phyloP scores from a whole-genome alignment of 2,329 filamentous ascomycete genomes.

The Truncatella angustata region DNA sequence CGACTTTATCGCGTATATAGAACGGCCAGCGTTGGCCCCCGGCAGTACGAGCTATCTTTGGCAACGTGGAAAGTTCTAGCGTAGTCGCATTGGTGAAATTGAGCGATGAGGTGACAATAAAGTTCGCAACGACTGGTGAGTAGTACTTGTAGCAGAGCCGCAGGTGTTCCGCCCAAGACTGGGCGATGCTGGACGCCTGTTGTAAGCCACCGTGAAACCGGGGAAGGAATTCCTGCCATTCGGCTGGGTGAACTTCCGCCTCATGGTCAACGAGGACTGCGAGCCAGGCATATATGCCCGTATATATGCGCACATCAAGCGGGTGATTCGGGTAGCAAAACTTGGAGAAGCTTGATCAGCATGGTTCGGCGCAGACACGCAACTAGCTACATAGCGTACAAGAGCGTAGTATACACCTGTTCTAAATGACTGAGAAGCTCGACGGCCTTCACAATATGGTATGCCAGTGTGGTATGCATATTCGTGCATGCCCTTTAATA shows the following conservation, averaged over 20 bases:
- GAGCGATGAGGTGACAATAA: constrained; percentile 26
- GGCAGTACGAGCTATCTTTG: constrained; percentile 15
- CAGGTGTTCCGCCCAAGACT: constrained; percentile 21
- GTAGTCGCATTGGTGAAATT: constrained; percentile 27
- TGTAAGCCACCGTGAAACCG: constrained; percentile 19
- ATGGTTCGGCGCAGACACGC: not conserved
- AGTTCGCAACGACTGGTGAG: constrained; percentile 24
- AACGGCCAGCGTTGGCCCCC: constrained; percentile 23
- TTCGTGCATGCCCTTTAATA: not conserved
- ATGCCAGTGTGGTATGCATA: not conserved
- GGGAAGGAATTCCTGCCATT: constrained; percentile 22
- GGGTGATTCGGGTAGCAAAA: not conserved
- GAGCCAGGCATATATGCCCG: constrained; percentile 30
- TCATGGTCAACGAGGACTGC: constrained; percentile 28
- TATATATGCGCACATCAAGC: constrained; percentile 26
- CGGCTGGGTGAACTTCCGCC: constrained; percentile 14
- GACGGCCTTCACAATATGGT: not conserved
- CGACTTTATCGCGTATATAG: constrained; percentile 25
- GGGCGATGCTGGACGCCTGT: constrained; percentile 18
- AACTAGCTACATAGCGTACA: not conserved
- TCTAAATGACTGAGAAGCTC: not conserved
- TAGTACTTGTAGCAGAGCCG: constrained; percentile 20
- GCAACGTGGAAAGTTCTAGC: constrained; percentile 21
- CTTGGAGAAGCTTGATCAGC: not conserved
- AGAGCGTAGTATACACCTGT: not conserved